phyloP scores from a whole-genome alignment of 306 rosid species.

The Pueraria montana region DNA sequence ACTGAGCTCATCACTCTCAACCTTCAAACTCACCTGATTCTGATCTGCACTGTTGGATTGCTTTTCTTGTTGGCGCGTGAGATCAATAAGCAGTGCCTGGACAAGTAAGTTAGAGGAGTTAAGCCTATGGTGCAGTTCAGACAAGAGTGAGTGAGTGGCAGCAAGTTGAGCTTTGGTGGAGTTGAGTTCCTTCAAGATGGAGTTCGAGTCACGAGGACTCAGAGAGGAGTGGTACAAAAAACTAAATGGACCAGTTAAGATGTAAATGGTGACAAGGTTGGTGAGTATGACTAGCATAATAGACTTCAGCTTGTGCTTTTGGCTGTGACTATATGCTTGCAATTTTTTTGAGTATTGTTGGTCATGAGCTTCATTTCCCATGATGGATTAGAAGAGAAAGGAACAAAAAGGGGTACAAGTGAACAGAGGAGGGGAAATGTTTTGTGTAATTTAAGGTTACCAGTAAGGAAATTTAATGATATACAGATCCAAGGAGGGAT shows the following conservation, averaged over 20 bases:
- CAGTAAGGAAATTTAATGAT: slow-evolving; percentile 22
- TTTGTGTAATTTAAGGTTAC: slow-evolving; percentile 9
- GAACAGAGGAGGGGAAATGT: slow-evolving; percentile 27
- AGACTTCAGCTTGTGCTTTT: slow-evolving; percentile 48
- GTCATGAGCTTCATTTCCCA: slow-evolving; percentile 55
- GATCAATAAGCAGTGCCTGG: slow-evolving; percentile 61
- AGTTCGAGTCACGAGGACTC: slow-evolving; percentile 39
- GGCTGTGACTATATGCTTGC: slow-evolving; percentile 35
- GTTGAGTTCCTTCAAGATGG: slow-evolving; percentile 54
- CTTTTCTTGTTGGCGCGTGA: slow-evolving; percentile 53
- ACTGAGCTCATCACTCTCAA: slow-evolving; percentile 41
- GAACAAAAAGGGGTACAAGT: background rate
- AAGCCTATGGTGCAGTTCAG: slow-evolving; percentile 55
- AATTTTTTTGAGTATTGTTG: slow-evolving; percentile 51
- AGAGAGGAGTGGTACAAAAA: slow-evolving; percentile 34
- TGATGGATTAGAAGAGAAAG: slow-evolving; percentile 30
- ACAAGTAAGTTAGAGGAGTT: slow-evolving; percentile 59
- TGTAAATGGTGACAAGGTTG: slow-evolving; percentile 57
- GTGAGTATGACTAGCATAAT: slow-evolving; percentile 52
- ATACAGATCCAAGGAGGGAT: slow-evolving; percentile 38
- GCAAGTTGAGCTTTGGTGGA: slow-evolving; percentile 57
- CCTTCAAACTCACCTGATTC: background rate
- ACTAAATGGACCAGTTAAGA: slow-evolving; percentile 54
- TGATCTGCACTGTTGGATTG: slow-evolving; percentile 20
- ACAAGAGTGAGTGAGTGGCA: slow-evolving; percentile 49